Base-by-base conservation (phyloP, 1,284 basidiomycete species). In the Tetrapyrgos nigripes region DNA sequence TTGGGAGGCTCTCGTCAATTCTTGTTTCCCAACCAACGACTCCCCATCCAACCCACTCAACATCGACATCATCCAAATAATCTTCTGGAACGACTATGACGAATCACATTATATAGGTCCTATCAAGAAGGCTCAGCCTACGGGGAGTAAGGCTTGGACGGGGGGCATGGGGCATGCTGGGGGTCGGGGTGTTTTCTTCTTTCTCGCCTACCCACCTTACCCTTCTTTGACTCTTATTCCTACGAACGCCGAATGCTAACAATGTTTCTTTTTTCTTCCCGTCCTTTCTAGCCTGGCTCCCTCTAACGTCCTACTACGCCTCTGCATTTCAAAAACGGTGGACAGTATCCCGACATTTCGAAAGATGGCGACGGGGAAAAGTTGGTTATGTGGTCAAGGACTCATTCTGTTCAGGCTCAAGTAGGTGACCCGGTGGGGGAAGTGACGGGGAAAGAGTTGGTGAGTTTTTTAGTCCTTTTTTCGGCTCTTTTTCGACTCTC, bases 1-100 rank as follows among this genome's bases (percentile, higher is more conserved):
- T 62, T 94, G 91, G 90, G 89, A 94, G 66, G n/a, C n/a, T n/a
- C n/a, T 80, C 81, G 57, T 68, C 94, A 58, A 81, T 93, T 60
- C 65, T 69, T 27, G 77, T 83, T 40, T 40, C 37, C 53, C 85
- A 92, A 24, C n/a, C n/a, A n/a, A n/a, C n/a, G n/a, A n/a, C n/a
- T n/a, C n/a, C n/a, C n/a, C n/a, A n/a, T n/a, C n/a, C n/a, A n/a
- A n/a, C n/a, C n/a, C 11, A 11, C 43, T 55, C 45, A 33, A 33
- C 8, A 17, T 53, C 51, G 14, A 53, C 37, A 24, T 11, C 51
- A 35, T 9, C 35, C 21, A 53, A 19, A 53, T 11, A 27, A n/a
- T 53, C 35, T 27, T n/a, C n/a, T n/a, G n/a, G n/a, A n/a, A n/a
- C n/a, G n/a, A n/a, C n/a, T n/a, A n/a, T n/a, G n/a, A n/a, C n/a